Base-by-base conservation (phyloP, 768 basidiomycete genomes). In the Neoboletus subvelutipes region DNA sequence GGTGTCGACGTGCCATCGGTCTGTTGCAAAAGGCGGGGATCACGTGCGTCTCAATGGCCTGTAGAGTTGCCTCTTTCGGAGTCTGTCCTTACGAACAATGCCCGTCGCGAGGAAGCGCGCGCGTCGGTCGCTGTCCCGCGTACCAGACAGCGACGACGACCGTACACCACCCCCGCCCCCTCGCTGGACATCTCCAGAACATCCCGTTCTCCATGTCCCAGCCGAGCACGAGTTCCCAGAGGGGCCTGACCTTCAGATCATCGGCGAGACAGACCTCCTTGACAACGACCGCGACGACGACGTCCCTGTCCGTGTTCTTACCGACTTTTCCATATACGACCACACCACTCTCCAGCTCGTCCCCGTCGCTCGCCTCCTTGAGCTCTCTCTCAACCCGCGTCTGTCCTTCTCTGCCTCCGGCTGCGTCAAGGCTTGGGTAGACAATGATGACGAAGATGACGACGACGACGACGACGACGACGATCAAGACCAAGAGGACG, bases 271-370 rank as follows among this genome's bases (percentile, higher is more conserved):
- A 1, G 60, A 67, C 26, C 52, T 58, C 7, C 55, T 63, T n/a
- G 67, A 71, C 57, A 50, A 58, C 39, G 52, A 59, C 62, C 48
- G 62, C 45, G 74, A 70, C 40, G 66, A 67, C 34, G 75, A 76
- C 9, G 60, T 86, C 33, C 88, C 88, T 15, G 74, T 90, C 43
- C 81, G 88, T 8, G 59, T 78, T 0, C 73, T 90, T 10, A 70
- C 74, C 0, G 72, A 84, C 55, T 89, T 87, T 61, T 65, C 73
- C 0, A 71, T 88, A 33, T 87, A 85, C 52, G 69, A 83, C 15
- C 31, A 59, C 13, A 56, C 64, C 1, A 76, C 77, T 1, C 54
- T 64, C 8, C 66, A 75, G 17, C 63, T 83, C 4, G 65, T 86
- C 10, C 71, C 75, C 2, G 64, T 83, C 17, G 74, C 67, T 0